Percentiles rank a stretch among this genome's conserved stretches.
Conservation (phyloP, 2,329 filamentous ascomycete species). For the Aspergillus fumigatiaffinis region DNA sequence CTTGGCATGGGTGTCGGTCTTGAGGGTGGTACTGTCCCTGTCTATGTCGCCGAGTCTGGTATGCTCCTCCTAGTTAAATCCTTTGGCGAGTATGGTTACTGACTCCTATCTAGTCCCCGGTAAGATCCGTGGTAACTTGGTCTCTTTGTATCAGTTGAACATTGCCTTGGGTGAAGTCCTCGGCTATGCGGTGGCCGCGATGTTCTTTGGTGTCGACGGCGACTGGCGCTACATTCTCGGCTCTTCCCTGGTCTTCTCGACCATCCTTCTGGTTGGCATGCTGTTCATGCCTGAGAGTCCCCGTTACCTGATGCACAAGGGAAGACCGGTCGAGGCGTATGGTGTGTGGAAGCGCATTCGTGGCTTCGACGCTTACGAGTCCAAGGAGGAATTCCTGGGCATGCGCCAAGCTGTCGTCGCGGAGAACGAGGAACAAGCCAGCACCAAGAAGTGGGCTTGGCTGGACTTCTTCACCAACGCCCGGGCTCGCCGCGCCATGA, state of each 20-base stretch:
- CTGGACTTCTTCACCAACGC: conserved; percentile 70
- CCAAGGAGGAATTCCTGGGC: conserved; percentile 66
- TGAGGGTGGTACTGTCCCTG: conserved; percentile 69
- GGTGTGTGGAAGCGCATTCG: conserved; percentile 71
- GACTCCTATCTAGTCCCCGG: conserved; percentile 54
- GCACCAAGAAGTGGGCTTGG: conserved; percentile 61
- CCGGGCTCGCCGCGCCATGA: conserved; percentile 60
- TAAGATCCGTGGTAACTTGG: conserved; percentile 65
- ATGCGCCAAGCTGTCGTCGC: conserved; percentile 64
- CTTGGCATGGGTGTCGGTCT: conserved; percentile 68
- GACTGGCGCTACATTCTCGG: conserved; percentile 74
- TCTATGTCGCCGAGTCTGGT: conserved; percentile 65
- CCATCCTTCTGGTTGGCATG: conserved; percentile 61
- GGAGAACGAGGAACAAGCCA: conserved; percentile 50
- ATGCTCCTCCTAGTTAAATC: conserved; percentile 5
- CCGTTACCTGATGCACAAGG: conserved; percentile 67
- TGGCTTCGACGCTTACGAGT: conserved; percentile 53
- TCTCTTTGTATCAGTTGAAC: conserved; percentile 71
- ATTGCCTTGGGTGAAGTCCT: conserved; percentile 72
- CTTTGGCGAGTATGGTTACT: not conserved
- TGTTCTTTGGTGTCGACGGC: conserved; percentile 65
- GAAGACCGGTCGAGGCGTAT: conserved; percentile 56
- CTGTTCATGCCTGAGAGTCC: conserved; percentile 68
- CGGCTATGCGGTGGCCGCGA: conserved; percentile 68
- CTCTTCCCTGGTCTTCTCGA: conserved; percentile 67